Conservation (phyloP, 1,139 yeast species). For the Pichia sp. region DNA sequence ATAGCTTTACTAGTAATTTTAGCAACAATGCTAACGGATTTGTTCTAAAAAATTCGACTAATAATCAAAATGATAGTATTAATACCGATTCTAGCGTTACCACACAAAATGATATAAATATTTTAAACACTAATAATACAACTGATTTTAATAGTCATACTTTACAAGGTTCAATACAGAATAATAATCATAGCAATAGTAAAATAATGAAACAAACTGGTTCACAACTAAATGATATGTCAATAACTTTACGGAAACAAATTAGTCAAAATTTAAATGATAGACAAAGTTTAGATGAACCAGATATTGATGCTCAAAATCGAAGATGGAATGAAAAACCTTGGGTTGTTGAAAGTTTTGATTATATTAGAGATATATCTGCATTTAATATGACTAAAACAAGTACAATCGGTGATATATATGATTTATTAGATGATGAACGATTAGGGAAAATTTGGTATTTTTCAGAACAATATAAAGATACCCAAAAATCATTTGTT, state of each 20-base stretch:
- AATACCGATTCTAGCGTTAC: too few species aligned
- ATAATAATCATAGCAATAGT: too few species aligned
- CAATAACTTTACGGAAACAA: too few species aligned
- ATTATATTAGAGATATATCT: slow-evolving; percentile 46
- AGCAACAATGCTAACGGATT: too few species aligned
- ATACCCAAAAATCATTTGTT: slow-evolving; percentile 45
- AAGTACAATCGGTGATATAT: slow-evolving; percentile 11
- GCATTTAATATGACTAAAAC: slow-evolving; percentile 39
- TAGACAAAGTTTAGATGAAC: neutral
- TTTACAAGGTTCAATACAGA: neutral
- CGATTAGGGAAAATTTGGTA: slow-evolving; percentile 11
- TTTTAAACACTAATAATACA: too few species aligned
- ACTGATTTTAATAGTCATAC: too few species aligned
- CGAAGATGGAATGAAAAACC: slow-evolving; percentile 24
- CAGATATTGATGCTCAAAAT: slow-evolving; percentile 12
- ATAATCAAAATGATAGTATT: too few species aligned
- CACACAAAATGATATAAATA: too few species aligned
- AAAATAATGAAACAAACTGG: too few species aligned
- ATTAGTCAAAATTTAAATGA: neutral
- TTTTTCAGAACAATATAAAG: slow-evolving; percentile 8
- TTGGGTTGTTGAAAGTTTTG: slow-evolving; percentile 61
- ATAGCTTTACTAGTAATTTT: too few species aligned
- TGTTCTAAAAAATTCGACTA: too few species aligned
- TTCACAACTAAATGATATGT: too few species aligned
- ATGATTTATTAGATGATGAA: slow-evolving; percentile 11